These are phyloP conservation scores for Neltuma alba DNA, from an alignment of 306 rosid species.

Conservation along the genomic window DNA sequence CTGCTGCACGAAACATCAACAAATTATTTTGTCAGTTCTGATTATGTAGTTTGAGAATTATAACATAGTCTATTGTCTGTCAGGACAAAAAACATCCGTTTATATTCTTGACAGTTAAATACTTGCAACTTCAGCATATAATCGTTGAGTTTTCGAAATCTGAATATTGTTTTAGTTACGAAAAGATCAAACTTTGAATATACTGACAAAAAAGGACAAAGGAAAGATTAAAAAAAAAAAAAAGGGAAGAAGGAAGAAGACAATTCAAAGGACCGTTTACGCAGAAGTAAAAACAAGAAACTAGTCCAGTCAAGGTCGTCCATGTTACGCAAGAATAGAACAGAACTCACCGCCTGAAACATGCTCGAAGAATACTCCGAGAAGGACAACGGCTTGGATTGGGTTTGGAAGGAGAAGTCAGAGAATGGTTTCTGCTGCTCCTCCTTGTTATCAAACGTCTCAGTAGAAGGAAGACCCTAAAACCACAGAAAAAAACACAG, in stretches of 20 bases:
- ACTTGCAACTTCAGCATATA: not conserved
- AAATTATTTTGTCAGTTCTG: slow-evolving; percentile 16
- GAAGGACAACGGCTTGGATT: slow-evolving; percentile 40
- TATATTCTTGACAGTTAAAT: not conserved
- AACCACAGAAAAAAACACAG: not conserved
- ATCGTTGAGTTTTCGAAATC: not conserved
- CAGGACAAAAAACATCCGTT: slow-evolving; percentile 4
- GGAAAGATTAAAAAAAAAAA: too few species aligned
- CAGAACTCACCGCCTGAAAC: slow-evolving; percentile 48
- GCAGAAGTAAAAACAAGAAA: slow-evolving; percentile 7
- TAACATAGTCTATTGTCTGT: slow-evolving; percentile 4
- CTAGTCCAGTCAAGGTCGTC: slow-evolving; percentile 15
- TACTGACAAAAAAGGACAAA: not conserved
- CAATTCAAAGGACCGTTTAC: slow-evolving; percentile 14
- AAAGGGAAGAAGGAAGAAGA: too few species aligned
- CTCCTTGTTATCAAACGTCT: slow-evolving; percentile 46
- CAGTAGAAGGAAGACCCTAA: slow-evolving; percentile 76
- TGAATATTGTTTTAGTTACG: not conserved
- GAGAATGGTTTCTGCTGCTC: slow-evolving; percentile 46
- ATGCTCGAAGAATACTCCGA: slow-evolving; percentile 56
- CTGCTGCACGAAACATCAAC: slow-evolving; percentile 44
- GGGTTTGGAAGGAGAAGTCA: slow-evolving; percentile 74
- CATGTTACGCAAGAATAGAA: not conserved
- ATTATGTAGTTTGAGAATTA: too few species aligned
- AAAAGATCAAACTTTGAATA: too few species aligned